These are phyloP conservation scores for Aspergillus kassunensis DNA, from an alignment of 495 filamentous ascomycete species.

Conservation along the genomic window DNA sequence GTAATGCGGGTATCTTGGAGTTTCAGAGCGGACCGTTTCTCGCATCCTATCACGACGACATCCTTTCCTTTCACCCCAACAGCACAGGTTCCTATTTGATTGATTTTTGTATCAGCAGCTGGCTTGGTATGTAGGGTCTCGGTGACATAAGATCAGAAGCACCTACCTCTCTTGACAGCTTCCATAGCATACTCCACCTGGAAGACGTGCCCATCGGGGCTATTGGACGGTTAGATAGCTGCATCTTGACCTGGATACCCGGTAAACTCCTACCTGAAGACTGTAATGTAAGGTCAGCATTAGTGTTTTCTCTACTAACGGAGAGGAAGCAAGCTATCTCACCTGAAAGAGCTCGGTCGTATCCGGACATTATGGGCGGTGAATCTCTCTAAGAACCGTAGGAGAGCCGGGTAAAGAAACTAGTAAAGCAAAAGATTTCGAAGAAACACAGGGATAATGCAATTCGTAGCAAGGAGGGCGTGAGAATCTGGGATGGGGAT, in stretches of 20 bases:
- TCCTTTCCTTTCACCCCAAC: slow-evolving; percentile 94
- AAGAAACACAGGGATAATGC: slow-evolving; percentile 6
- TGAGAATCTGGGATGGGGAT: slow-evolving; percentile 7
- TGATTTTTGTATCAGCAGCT: neutral
- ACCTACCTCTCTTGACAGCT: slow-evolving; percentile 91
- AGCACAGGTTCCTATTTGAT: slow-evolving; percentile 78
- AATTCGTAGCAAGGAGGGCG: slow-evolving; percentile 18
- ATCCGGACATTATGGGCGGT: slow-evolving; percentile 71
- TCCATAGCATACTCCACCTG: slow-evolving; percentile 99
- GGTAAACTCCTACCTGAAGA: slow-evolving; percentile 26
- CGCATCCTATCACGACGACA: slow-evolving; percentile 94
- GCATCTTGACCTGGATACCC: slow-evolving; percentile 9
- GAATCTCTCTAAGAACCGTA: slow-evolving; percentile 2
- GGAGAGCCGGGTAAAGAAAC: slow-evolving; percentile 4
- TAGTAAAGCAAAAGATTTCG: neutral
- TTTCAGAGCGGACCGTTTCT: slow-evolving; percentile 98
- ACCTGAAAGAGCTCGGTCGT: slow-evolving; percentile 94
- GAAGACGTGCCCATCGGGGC: slow-evolving; percentile 98
- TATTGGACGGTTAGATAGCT: slow-evolving; percentile 41
- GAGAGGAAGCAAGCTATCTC: slow-evolving; percentile 42
- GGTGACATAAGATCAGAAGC: neutral
- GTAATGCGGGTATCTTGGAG: slow-evolving; percentile 99
- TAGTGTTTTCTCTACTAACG: slow-evolving; percentile 48
- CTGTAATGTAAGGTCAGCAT: slow-evolving; percentile 15
- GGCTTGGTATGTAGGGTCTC: neutral